Evolutionary conservation across 768 basidiomycete genomes (phyloP).

Genomic region (Galerina sulciceps): DNA sequence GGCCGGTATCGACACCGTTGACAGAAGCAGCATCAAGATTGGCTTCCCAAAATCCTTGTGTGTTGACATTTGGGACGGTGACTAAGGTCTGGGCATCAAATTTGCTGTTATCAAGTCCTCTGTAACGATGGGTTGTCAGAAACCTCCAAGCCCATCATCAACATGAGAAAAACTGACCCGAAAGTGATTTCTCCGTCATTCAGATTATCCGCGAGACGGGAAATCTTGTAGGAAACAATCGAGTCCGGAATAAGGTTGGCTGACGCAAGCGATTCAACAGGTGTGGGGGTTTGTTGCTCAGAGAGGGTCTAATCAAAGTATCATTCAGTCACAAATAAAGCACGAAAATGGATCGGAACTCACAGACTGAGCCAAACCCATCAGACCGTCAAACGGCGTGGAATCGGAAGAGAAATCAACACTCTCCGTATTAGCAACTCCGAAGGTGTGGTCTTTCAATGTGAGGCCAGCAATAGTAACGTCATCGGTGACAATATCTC

Average conservation of each 20-base stretch:
- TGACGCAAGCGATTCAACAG: constrained; percentile 69
- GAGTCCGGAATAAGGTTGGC: constrained; percentile 61
- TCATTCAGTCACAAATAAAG: background rate
- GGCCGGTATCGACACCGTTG: constrained; percentile 54
- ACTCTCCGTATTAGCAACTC: constrained; percentile 64
- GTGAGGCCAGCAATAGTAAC: constrained; percentile 65
- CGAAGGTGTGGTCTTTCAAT: constrained; percentile 66
- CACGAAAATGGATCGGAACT: constrained; percentile 21
- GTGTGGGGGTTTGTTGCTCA: constrained; percentile 64
- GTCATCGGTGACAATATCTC: constrained; percentile 66
- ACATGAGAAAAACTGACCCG: constrained; percentile 29
- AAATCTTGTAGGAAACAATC: constrained; percentile 81
- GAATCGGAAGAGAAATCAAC: constrained; percentile 56
- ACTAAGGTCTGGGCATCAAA: constrained; percentile 64
- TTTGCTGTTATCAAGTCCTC: constrained; percentile 69
- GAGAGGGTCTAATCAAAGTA: constrained; percentile 53
- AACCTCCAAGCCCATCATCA: background rate
- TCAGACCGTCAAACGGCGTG: constrained; percentile 71
- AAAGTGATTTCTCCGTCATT: constrained; percentile 86
- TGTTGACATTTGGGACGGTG: constrained; percentile 66
- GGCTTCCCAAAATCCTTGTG: constrained; percentile 82
- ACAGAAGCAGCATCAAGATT: constrained; percentile 61
- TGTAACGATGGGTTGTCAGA: constrained; percentile 13
- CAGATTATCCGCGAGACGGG: constrained; percentile 67
- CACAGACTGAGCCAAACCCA: constrained; percentile 79